Evolutionary conservation across 345 rosid genomes (phyloP), one percentile per base, ranked within the genome.

Genomic region (Clarkia xantiana): DNA sequence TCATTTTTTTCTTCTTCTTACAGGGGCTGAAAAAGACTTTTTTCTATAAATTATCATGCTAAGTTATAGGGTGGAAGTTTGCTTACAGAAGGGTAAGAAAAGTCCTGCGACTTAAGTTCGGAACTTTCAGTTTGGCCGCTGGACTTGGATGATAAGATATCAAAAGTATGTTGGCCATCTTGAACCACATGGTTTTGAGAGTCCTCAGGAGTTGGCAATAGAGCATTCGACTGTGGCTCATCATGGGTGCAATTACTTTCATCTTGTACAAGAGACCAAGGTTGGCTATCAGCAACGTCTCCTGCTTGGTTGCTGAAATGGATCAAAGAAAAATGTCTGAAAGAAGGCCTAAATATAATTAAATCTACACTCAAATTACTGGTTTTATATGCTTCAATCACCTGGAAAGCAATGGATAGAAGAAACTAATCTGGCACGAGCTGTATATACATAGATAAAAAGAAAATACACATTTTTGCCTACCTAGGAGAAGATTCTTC

Each of bases 131-230:
- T 67, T 70, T 66, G 11, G 67, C 68, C 42, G 78, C 36, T 29
- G 36, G 36, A 50, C 19, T 71, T 42, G 16, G 76, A 53, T 47
- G 91, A 68, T 44, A 77, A 63, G 43, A 82, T 61, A 48, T 74
- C 78, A 61, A 75, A 71, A 56, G 62, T 62, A 70, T 71, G 75
- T 18, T 77, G 84, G 40, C 51, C 77, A 66, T 78, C 71, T 58
- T 74, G 83, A 66, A 71, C 59, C 61, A 61, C 20, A 10, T 68
- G 52, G 39, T 62, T 72, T 54, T 64, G 81, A 62, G 80, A 71
- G 56, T 58, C 54, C 67, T 75, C 79, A 56, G 70, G 44, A 64
- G 67, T 7, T 5, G 36, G 62, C 55, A 58, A 14, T 47, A 64
- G 58, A 41, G 42, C 49, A 47, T 72, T 81, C 65, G 62, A 75